Evolutionary conservation across 2,329 filamentous ascomycete genomes (phyloP).

Genomic region (Acarospora socialis): DNA sequence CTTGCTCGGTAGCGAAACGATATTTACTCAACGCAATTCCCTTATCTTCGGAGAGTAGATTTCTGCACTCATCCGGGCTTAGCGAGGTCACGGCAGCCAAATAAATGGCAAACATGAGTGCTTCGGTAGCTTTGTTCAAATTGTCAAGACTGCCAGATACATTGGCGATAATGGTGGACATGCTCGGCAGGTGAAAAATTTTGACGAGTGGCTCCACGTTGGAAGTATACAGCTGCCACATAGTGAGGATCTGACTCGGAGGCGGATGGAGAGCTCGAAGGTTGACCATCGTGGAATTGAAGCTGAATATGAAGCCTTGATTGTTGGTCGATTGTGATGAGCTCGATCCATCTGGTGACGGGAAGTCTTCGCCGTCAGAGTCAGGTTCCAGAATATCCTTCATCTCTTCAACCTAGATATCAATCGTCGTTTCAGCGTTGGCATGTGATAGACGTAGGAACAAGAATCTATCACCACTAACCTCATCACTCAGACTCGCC

Average conservation of each 20-base stretch:
- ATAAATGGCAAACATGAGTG: conserved; percentile 48
- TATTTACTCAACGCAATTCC: conserved; percentile 37
- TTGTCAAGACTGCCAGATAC: conserved; percentile 36
- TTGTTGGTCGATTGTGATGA: conserved; percentile 29
- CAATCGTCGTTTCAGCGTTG: neutral
- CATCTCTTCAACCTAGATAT: conserved; percentile 43
- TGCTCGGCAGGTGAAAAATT: conserved; percentile 42
- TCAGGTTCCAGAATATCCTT: conserved; percentile 45
- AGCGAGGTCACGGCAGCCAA: conserved; percentile 43
- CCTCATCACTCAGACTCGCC: conserved; percentile 47
- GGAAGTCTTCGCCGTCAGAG: conserved; percentile 38
- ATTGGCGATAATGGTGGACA: conserved; percentile 36
- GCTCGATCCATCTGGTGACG: conserved; percentile 31
- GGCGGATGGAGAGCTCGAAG: conserved; percentile 43
- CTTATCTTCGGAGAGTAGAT: conserved; percentile 38
- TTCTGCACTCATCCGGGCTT: conserved; percentile 31
- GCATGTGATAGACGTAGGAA: conserved; percentile 9
- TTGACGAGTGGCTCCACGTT: conserved; percentile 49
- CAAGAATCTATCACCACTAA: conserved; percentile 19
- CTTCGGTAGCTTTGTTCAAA: conserved; percentile 43
- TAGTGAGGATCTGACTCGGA: conserved; percentile 32
- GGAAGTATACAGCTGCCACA: conserved; percentile 46
- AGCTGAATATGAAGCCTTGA: conserved; percentile 48
- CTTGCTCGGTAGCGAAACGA: conserved; percentile 49
- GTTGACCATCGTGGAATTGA: conserved; percentile 41